Base-by-base conservation (phyloP, 345 rosid species). In the Brassica incana region DNA sequence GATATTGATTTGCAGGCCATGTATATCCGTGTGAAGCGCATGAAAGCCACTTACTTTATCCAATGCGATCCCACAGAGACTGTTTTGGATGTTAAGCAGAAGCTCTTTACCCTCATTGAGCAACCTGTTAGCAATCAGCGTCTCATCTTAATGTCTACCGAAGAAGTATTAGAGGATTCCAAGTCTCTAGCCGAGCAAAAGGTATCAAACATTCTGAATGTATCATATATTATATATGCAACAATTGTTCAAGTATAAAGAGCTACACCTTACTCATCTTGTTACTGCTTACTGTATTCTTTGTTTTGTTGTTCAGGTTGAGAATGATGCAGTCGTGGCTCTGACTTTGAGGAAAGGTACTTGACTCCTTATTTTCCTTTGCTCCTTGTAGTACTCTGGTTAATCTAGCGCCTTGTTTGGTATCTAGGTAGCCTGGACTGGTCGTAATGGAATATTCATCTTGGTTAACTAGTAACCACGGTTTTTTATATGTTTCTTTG, bases 261-360 rank as follows among this genome's bases (percentile, higher is more conserved):
- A 62, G 33, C 32, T 14, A 20, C 18, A 38, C 72, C n/a, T 56
- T 59, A 29, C 18, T 16, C 18, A 16, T 16, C 30, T 18, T 58
- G 63, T 58, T 20, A 9, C 16, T 16, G 3, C 58, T 58, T 8
- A 25, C 18, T 18, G 1, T 70, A 5, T 45, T 45, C 14, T 32
- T 74, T 63, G 65, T 32, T 4, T 6, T 2, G 77, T 58, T 82
- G 78, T 86, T 60, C 91, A 95, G 99, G 96, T 95, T 78, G 98
- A 95, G 87, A 95, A 95, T 80, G 99, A 95, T 82, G 92, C 92
- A 43, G 90, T 91, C 27, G 91, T 95, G 80, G 98, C 98, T 69
- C 81, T 95, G 83, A 88, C 98, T 30, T 83, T 93, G 79, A 89
- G 91, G 81, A 93, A 90, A 95, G 97, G 98, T 93, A 63, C 65